Evolutionary conservation across 768 basidiomycete species (phyloP).

Genomic region (Mycena capillaripes): DNA sequence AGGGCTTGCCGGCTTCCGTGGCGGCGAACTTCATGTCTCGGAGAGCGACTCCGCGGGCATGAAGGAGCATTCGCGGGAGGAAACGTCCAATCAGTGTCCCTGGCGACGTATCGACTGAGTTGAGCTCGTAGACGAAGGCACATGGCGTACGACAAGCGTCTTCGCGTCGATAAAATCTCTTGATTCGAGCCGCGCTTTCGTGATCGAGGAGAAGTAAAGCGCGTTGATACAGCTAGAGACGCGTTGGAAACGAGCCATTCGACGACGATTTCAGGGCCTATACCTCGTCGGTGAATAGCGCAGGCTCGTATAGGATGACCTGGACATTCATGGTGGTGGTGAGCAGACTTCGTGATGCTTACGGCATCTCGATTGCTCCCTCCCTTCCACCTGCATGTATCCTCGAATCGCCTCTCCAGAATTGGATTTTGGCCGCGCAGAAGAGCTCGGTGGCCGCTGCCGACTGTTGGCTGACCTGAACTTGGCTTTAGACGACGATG

Average conservation of each 20-base stretch:
- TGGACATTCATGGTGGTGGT: conserved; percentile 54
- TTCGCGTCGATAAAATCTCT: conserved; percentile 76
- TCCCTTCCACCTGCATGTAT: neutral
- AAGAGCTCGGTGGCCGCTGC: neutral
- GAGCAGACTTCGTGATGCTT: neutral
- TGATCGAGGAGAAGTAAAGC: conserved; percentile 72
- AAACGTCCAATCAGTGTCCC: conserved; percentile 86
- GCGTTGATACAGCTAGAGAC: conserved; percentile 70
- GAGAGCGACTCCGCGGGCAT: conserved; percentile 66
- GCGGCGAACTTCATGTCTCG: conserved; percentile 64
- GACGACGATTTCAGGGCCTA: conserved; percentile 15
- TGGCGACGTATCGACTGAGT: conserved; percentile 45
- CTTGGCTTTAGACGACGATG: conserved; percentile 16
- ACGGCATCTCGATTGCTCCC: neutral
- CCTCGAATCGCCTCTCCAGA: conserved; percentile 1
- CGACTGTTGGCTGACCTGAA: conserved; percentile 25
- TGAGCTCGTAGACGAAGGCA: neutral
- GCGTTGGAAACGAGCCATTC: conserved; percentile 32
- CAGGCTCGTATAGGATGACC: conserved; percentile 59
- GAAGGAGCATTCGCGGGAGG: conserved; percentile 74
- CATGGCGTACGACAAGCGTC: conserved; percentile 78
- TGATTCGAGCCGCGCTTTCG: conserved; percentile 68
- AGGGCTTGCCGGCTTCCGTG: conserved; percentile 83
- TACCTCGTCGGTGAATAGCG: conserved; percentile 51
- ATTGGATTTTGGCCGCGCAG: neutral